A percentile compares a stretch with the other conserved stretches of the same genome.
phyloP scores from a whole-genome alignment of 129 eudicot genomes.

The Solidago caesia region DNA sequence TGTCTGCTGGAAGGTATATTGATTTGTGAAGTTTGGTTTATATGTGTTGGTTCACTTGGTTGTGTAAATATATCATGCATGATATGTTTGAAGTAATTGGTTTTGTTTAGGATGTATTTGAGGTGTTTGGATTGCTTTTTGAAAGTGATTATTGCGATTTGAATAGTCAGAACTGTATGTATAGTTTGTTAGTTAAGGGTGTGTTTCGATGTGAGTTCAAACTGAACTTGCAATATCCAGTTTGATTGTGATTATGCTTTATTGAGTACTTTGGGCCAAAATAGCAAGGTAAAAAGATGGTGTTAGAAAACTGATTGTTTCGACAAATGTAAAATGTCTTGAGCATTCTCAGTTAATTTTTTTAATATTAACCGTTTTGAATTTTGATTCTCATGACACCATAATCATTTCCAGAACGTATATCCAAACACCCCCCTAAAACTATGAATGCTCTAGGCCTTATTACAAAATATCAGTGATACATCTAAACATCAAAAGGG shows the following conservation, averaged over 20 bases:
- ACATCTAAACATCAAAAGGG: too few species aligned
- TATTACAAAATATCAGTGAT: too few species aligned
- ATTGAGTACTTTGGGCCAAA: neutral
- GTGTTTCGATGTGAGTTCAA: conserved; percentile 6
- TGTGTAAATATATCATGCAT: neutral
- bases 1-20: conserved; percentile 93
- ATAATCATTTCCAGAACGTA: too few species aligned
- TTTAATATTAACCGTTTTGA: too few species aligned
- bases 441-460: too few species aligned
- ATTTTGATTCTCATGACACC: too few species aligned
- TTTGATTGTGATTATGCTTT: neutral
- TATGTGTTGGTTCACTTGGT: neutral
- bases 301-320: neutral
- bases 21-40: neutral
- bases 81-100: neutral
- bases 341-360: neutral
- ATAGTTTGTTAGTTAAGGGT: neutral
- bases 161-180: too few species aligned
- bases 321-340: neutral
- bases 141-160: neutral
- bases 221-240: neutral
- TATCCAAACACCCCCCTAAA: too few species aligned
- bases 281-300: neutral
- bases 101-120: neutral
- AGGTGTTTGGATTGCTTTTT: neutral